phyloP scores from a whole-genome alignment of 768 basidiomycete species.

The Agrocybe praecox region DNA sequence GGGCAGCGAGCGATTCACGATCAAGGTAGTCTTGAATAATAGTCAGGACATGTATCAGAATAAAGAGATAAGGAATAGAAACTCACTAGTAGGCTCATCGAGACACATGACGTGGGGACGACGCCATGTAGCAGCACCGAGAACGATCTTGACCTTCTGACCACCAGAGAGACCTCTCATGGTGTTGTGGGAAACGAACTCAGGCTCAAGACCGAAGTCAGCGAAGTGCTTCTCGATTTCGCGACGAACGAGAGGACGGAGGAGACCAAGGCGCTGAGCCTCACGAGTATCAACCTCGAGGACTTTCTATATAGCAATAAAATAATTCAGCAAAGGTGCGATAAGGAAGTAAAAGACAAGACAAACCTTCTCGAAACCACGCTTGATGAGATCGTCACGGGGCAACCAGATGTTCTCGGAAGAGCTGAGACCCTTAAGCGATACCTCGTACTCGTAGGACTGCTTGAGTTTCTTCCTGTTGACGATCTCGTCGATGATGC shows the following conservation, averaged over 20 bases:
- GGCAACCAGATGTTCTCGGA: constrained; percentile 98
- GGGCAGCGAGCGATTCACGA: constrained; percentile 97
- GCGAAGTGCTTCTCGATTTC: constrained; percentile 99
- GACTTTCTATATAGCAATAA: constrained; percentile 65
- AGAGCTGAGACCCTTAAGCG: constrained; percentile 92
- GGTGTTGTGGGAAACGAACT: constrained; percentile 98
- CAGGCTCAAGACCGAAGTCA: constrained; percentile 98
- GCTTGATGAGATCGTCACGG: constrained; percentile 96
- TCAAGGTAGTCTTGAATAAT: constrained; percentile 85
- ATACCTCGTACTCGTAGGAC: constrained; percentile 98
- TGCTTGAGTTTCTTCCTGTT: constrained; percentile 98
- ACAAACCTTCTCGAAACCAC: constrained; percentile 91
- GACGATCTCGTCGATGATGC: constrained; percentile 90
- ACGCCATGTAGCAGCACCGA: constrained; percentile 98
- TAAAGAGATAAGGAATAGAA: background rate
- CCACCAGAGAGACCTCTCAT: constrained; percentile 99
- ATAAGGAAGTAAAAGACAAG: constrained; percentile 1
- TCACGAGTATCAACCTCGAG: constrained; percentile 97
- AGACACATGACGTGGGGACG: constrained; percentile 96
- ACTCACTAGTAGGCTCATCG: constrained; percentile 92
- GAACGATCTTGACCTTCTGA: constrained; percentile 99
- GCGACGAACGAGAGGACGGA: constrained; percentile 95
- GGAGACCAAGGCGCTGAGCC: constrained; percentile 93
- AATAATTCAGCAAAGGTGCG: constrained; percentile 12
- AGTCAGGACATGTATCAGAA: background rate